Evolutionary conservation across 1,139 yeast species (phyloP), one percentile per base, ranked within the genome.

Genomic region (Blastobotrys niveus): DNA sequence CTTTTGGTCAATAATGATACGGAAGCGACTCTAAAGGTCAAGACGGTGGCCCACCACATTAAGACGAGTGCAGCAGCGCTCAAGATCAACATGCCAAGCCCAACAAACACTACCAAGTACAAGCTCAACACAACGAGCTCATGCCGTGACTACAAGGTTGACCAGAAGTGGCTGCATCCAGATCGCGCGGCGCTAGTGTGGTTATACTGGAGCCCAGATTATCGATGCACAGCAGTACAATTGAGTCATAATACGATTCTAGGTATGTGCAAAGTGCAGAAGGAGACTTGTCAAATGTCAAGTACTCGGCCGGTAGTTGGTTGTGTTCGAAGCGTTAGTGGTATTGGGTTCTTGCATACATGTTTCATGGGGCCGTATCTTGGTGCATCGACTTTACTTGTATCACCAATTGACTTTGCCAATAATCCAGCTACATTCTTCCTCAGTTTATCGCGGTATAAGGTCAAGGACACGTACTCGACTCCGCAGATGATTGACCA

Each of bases 231-330:
- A 1, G 86, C 84, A 0, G 81, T 83, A 1, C 70, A 72, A n/a
- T 64, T 81, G 46, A 71, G 78, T 31, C 94, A 85, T 59, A 69
- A 72, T 34, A 74, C 78, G 37, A 69, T 91, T 12, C 65, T 91
- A 58, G 82, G 88, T 0, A 76, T 86, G 62, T 88, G 96, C 62
- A 87, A 89, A 57, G 83, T 86, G 12, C 77, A 88, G 58, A 91
- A 91, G 56, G 97, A 91, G 60, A 89, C 97, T 0, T 85, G 95
- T 57, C 91, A 86, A 54, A 71, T 91, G 67, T 75, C 81, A 8
- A 76, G 85, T 35, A 74, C 77, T 27, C 76, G 80, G 35, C 81
- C 96, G 0, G 71, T 91, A 9, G 73, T 91, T 36, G 95, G 96
- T 0, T 81, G 96, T 63, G 94, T 86, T 7, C 77, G 95, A 41